These are phyloP conservation scores for Clitopilus passeckerianus DNA, from an alignment of 768 basidiomycete species.

Conservation along the genomic window DNA sequence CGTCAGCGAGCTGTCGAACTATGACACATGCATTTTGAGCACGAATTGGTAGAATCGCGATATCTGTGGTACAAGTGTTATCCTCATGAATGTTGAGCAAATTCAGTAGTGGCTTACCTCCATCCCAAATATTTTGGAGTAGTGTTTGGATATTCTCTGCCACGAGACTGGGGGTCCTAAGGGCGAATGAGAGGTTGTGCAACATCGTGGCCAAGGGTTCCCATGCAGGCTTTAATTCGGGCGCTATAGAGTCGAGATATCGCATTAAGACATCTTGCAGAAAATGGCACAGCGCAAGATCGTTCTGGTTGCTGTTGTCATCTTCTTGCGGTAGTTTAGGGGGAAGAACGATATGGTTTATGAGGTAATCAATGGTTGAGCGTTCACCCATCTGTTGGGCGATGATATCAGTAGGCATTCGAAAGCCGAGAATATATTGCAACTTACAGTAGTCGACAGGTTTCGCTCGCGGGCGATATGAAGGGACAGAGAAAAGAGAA, in stretches of 20 bases:
- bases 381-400: too few species aligned
- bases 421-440: too few species aligned
- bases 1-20: constrained; percentile 20
- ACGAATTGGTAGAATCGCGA: constrained; percentile 29
- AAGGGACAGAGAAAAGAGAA: too few species aligned
- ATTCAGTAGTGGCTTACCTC: constrained; percentile 10
- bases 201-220: constrained; percentile 23
- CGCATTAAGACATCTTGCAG: neutral
- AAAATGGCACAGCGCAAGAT: constrained; percentile 19
- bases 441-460: too few species aligned
- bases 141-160: constrained; percentile 8
- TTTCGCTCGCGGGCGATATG: too few species aligned
- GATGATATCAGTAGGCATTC: too few species aligned
- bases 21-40: constrained; percentile 46
- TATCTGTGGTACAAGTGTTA: constrained; percentile 21
- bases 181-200: constrained; percentile 12
- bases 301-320: constrained; percentile 19
- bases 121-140: constrained; percentile 11
- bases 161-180: neutral
- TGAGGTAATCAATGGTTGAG: constrained; percentile 22
- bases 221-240: constrained; percentile 24
- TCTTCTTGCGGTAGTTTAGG: constrained; percentile 31
- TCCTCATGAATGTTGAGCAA: neutral
- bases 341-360: constrained; percentile 40
- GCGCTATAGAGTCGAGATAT: neutral